phyloP scores from a whole-genome alignment of 768 basidiomycete species.

The Sporobolomyces pararoseus region DNA sequence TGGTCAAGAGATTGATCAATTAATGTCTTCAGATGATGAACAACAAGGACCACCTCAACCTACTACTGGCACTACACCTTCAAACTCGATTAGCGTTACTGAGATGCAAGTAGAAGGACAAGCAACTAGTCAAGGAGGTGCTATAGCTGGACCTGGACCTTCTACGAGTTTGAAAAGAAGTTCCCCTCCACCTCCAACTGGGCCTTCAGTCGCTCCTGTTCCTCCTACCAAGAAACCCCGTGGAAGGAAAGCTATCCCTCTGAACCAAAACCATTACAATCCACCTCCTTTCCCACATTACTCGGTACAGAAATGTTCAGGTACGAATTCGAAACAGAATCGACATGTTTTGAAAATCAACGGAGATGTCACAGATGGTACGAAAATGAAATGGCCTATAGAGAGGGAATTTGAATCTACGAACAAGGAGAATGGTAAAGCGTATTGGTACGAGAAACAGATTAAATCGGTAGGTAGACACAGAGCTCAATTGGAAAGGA shows the following conservation, averaged over 20 bases:
- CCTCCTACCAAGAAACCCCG: conserved; percentile 8
- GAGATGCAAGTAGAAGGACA: background rate
- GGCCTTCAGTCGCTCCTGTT: background rate
- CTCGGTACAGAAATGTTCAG: background rate
- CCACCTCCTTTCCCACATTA: conserved; percentile 30
- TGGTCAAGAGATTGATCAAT: background rate
- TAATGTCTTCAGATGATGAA: background rate
- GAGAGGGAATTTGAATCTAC: background rate
- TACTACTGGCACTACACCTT: background rate
- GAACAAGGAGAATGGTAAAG: background rate
- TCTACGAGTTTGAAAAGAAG: background rate
- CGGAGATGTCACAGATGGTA: conserved; percentile 18
- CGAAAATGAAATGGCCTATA: background rate
- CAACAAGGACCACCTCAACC: background rate
- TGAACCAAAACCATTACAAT: background rate
- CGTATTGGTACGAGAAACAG: conserved; percentile 16
- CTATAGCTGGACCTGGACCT: conserved; percentile 9
- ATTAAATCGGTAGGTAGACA: background rate
- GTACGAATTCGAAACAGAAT: background rate
- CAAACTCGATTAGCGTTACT: no score
- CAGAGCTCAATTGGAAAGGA: conserved; percentile 50
- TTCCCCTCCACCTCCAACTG: background rate
- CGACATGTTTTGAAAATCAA: conserved; percentile 21
- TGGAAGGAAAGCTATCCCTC: background rate
- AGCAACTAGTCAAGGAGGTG: conserved; percentile 6